phyloP scores from a whole-genome alignment of 192 early-diverging fungal species.

The Gamsiella multidivaricata region DNA sequence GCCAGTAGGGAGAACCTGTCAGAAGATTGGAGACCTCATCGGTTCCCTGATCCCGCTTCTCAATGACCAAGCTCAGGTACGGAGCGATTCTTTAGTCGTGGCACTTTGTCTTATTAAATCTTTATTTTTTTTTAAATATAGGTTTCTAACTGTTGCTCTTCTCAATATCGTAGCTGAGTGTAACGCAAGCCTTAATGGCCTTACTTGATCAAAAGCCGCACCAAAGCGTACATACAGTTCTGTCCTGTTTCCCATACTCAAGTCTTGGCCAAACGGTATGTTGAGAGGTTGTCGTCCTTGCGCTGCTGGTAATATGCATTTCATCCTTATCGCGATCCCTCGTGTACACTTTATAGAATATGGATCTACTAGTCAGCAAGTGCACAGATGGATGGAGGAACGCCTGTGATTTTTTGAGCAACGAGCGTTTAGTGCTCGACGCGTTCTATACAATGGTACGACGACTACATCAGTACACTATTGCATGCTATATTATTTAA shows the following conservation, averaged over 20 bases:
- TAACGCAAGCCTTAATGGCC: neutral
- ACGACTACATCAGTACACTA: too few species aligned
- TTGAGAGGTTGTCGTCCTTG: neutral
- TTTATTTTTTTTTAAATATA: neutral
- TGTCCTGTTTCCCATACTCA: conserved; percentile 28
- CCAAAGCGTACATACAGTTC: neutral
- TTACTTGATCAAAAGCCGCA: neutral
- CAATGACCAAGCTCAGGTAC: conserved; percentile 30
- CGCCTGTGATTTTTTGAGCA: conserved; percentile 16
- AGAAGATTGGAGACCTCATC: conserved; percentile 21
- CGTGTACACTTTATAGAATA: conserved; percentile 2
- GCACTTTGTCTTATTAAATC: neutral
- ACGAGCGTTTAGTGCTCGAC: conserved; percentile 25
- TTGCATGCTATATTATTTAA: neutral
- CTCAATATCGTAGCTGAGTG: neutral
- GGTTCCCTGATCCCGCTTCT: conserved; percentile 3
- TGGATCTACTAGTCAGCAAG: conserved; percentile 7
- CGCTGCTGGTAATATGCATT: neutral
- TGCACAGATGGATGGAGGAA: conserved; percentile 26
- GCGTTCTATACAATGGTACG: conserved; percentile 44
- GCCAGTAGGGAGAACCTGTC: conserved; percentile 21
- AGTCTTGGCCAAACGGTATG: conserved; percentile 19
- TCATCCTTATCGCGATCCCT: neutral
- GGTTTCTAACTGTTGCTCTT: neutral
- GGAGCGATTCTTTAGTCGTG: neutral